Conservation (phyloP, 257 asterid species). For the Salvia rosmarinus region DNA sequence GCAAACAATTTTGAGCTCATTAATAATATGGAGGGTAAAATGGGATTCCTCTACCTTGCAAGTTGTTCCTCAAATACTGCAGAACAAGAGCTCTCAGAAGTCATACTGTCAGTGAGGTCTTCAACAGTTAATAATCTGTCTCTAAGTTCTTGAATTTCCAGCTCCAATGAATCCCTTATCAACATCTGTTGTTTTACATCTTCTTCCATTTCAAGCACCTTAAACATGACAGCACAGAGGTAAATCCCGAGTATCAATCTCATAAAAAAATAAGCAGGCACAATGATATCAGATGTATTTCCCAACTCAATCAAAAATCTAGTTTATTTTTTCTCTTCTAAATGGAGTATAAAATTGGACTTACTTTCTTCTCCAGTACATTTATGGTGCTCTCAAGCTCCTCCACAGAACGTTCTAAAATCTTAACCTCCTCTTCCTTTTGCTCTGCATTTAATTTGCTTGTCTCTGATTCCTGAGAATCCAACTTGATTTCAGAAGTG, state of each 20-base stretch:
- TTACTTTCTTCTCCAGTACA: constrained; percentile 85
- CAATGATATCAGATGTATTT: background rate
- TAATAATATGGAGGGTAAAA: constrained; percentile 22
- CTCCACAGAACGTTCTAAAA: constrained; percentile 78
- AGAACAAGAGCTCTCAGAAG: constrained; percentile 48
- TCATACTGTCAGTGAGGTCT: constrained; percentile 61
- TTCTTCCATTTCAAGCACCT: constrained; percentile 87
- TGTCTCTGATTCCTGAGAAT: constrained; percentile 67
- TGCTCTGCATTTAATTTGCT: constrained; percentile 78
- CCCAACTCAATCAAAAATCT: constrained; percentile 20
- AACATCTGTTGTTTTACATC: constrained; percentile 63
- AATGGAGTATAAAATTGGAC: constrained; percentile 24
- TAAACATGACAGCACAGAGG: constrained; percentile 26
- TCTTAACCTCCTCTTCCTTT: constrained; percentile 92
- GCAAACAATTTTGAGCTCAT: constrained; percentile 24
- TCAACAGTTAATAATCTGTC: constrained; percentile 67
- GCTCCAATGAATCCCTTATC: constrained; percentile 63
- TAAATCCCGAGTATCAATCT: constrained; percentile 26
- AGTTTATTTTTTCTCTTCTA: constrained; percentile 9
- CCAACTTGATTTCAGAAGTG: constrained; percentile 35
- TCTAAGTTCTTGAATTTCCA: constrained; percentile 68
- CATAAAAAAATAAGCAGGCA: constrained; percentile 13
- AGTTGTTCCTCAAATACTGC: constrained; percentile 45
- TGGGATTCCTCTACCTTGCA: constrained; percentile 54
- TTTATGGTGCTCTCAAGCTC: constrained; percentile 89